Evolutionary conservation across 78 protist genomes (phyloP), one percentile per base, ranked within the genome.

Genomic region (Dictyostelium purpureum): DNA sequence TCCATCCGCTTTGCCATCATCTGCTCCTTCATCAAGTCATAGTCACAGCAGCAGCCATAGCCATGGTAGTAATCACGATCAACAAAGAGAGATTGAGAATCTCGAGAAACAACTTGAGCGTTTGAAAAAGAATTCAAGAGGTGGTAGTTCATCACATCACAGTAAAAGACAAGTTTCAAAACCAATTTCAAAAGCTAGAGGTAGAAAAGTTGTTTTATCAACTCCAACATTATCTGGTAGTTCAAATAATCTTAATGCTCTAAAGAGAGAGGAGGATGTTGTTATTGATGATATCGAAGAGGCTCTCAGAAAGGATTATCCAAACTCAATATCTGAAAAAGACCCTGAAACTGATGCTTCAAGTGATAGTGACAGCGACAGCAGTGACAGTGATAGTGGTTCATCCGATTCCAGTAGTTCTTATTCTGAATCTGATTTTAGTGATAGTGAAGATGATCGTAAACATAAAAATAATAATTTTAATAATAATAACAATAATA

Each of bases 121-220:
- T 21, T 26, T 71, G 45, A 52, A 52, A 18, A 51, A 51, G 65
- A 26, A 24, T 31, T 28, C 16, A 37, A 49, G 12, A 73, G 6
- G 14, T 26, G 33, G 52, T 38, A 35, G 76, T 40, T 19, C 49
- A 6, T 40, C 56, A 5, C 19, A 38, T 54, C 21, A 24, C 2
- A 73, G 28, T 9, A 85, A 73, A 26, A 56, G 45, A 6, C n/a
- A n/a, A n/a, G 61, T 85, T 33, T 70, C 92, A 16, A 85, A 85
- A 61, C 92, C 92, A 70, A 85, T 85, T 51, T 56, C 92, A 16
- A 85, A 85, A 31, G 80, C 92, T 16, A 57, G 61, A n/a, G 92
- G 92, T 28, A 38, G 92, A 18, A 85, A 85, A 77, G 81, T 21
- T 33, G 16, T 42, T n/a, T 0, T 67, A 35, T 40, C 75, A 26